Evolutionary conservation across 1,284 basidiomycete species (phyloP).

Genomic region (Mycena citricolor): DNA sequence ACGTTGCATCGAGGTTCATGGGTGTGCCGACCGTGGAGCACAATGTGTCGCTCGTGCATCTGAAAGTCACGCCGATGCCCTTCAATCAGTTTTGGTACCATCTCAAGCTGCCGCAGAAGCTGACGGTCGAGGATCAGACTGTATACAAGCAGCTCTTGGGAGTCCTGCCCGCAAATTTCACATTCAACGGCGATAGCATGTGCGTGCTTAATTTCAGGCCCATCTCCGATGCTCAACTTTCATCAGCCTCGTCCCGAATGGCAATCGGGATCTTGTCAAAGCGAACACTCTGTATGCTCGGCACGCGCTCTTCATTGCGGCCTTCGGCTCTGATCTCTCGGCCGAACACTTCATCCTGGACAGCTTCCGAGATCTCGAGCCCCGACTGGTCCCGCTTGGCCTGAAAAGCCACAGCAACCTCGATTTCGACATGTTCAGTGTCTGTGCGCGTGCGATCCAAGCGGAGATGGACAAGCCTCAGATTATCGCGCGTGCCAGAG

Average conservation of each 20-base stretch:
- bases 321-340: slow-evolving; percentile 30
- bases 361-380: slow-evolving; percentile 29
- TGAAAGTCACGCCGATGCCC: slow-evolving; percentile 20
- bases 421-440: slow-evolving; percentile 32
- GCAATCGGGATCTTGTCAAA: slow-evolving; percentile 23
- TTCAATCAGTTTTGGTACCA: slow-evolving; percentile 22
- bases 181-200: slow-evolving; percentile 11
- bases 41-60: slow-evolving; percentile 17
- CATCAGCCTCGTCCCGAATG: slow-evolving; percentile 31
- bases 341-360: slow-evolving; percentile 32
- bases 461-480: slow-evolving; percentile 8
- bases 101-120: slow-evolving; percentile 26
- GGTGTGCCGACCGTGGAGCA: slow-evolving; percentile 20
- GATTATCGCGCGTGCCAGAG: slow-evolving; percentile 27
- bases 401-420: slow-evolving; percentile 31
- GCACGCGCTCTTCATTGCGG: slow-evolving; percentile 33
- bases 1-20: slow-evolving; percentile 26
- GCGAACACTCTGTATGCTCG: slow-evolving; percentile 34
- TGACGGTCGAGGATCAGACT: slow-evolving; percentile 20
- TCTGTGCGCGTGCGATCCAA: slow-evolving; percentile 33
- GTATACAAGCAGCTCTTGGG: slow-evolving; percentile 17
- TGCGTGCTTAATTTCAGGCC: slow-evolving; percentile 19
- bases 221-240: slow-evolving; percentile 10
- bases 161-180: slow-evolving; percentile 13
- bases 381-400: slow-evolving; percentile 27